Percentiles rank a stretch among this genome's conserved stretches.
These are phyloP conservation scores for Triticum monococcum DNA, from an alignment of 176 grass and related monocot species.

Conservation along the genomic window DNA sequence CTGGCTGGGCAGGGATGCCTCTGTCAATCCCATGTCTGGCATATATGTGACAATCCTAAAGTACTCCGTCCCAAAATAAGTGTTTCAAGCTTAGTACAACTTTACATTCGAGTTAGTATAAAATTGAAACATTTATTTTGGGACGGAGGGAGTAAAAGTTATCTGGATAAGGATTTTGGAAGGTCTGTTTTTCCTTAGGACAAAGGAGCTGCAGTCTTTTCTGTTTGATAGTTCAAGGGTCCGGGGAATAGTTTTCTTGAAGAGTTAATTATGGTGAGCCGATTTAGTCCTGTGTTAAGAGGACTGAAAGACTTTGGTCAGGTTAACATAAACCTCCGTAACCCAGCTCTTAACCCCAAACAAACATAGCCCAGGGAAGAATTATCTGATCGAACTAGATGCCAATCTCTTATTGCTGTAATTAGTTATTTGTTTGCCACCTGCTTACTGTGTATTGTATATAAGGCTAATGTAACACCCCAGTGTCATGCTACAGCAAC, in stretches of 20 bases:
- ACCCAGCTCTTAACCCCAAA: neutral
- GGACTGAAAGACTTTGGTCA: neutral
- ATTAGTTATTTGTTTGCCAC: neutral
- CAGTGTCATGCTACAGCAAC: no score
- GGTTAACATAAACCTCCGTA: neutral
- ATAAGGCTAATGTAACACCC: neutral
- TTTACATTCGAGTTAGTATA: no score
- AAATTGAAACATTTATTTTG: no score
- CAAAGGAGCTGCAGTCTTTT: neutral
- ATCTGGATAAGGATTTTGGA: neutral
- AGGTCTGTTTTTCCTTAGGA: neutral
- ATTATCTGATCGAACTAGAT: neutral
- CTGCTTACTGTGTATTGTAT: neutral
- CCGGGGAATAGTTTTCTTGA: neutral
- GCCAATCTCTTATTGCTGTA: neutral
- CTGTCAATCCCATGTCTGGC: neutral
- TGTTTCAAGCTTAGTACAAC: no score
- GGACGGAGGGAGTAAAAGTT: neutral
- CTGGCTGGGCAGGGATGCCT: neutral
- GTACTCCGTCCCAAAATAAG: no score
- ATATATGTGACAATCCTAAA: neutral
- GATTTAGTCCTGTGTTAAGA: neutral
- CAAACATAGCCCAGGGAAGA: neutral
- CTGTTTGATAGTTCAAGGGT: neutral
- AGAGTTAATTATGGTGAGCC: neutral